These are phyloP conservation scores for Tetradesmus lagerheimii DNA, from an alignment of 139 green algal genomes.

Conservation along the genomic window DNA sequence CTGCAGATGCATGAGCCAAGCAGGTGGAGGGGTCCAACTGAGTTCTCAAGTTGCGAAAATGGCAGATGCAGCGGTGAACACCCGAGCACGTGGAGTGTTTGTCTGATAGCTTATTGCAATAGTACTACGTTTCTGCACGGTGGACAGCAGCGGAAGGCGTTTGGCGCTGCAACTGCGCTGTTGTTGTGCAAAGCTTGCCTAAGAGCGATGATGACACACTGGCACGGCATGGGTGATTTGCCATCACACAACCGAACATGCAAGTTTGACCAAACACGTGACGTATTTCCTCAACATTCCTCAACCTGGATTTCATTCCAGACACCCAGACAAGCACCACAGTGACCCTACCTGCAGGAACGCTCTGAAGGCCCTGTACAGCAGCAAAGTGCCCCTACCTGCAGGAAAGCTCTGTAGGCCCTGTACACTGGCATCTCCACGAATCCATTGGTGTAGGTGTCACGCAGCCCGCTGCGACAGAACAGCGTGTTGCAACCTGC, in stretches of 20 bases:
- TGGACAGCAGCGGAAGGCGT: no score
- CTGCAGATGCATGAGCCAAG: slow-evolving; percentile 3
- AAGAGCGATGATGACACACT: background rate
- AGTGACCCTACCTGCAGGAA: background rate
- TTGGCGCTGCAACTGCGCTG: no score
- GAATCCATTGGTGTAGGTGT: background rate
- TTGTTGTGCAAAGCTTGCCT: no score
- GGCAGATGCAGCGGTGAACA: background rate
- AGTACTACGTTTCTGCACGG: no score
- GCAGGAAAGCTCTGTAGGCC: background rate
- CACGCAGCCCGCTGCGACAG: slow-evolving; percentile 1
- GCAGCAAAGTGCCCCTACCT: background rate
- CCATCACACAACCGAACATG: background rate
- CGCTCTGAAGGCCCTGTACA: background rate
- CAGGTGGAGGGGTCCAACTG: no score
- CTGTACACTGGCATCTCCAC: background rate
- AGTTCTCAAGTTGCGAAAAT: background rate
- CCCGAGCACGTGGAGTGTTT: no score
- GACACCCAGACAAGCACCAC: no score
- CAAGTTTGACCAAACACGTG: background rate
- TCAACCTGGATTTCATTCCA: no score
- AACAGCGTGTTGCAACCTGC: background rate
- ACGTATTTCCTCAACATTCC: no score
- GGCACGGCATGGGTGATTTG: background rate
- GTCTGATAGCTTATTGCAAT: background rate